Base-by-base conservation (phyloP, 768 basidiomycete genomes). In the Rhizopogon vinicolor region DNA sequence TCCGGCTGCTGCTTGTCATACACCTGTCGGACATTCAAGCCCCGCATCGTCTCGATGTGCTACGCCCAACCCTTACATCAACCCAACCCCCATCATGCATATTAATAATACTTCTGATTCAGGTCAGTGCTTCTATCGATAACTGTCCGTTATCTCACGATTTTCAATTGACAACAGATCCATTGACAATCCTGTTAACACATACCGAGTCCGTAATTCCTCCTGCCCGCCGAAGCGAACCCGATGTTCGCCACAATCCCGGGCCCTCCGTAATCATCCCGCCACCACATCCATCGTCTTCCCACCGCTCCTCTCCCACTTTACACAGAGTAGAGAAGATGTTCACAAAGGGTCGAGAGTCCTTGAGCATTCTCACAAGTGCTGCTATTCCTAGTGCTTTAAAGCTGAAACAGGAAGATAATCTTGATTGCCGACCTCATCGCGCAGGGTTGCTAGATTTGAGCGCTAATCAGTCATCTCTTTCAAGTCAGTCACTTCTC, bases 21-120 rank as follows among this genome's bases (percentile, higher is more conserved):
- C 25, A 16, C 18, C 39, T 7, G 22, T 41, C 7, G 46, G 35
- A 12, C 56, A 57, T 16, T 45, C 65, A 10, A 39, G 44, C 43
- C 37, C 58, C 12, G 37, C 40, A 31, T 57, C 60, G 28, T 68
- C 68, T 0, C 61, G 64, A 35, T 54, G 61, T 1, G 59, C 50
- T 4, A 65, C 67, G 1, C 58, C 63, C 29, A 75, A 74, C 55
- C 71, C 73, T 12, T 73, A 66, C 53, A 65, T 74, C 58, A 75
- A 74, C 56, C 73, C 74, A 1, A 57, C 73, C 5, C 75, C 75
- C 18, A 35, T 58, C 35, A 18, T 66, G 35, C 28, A 16, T 3
- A 39, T 56, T 51, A 35, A 57, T 44, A 44, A 60, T 45, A 54
- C 58, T 14, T 29, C 50, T 18, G 56, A 44, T 16, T 37, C 44